Base-by-base conservation (phyloP, 306 rosid genomes). In the Corylus heterophylla region DNA sequence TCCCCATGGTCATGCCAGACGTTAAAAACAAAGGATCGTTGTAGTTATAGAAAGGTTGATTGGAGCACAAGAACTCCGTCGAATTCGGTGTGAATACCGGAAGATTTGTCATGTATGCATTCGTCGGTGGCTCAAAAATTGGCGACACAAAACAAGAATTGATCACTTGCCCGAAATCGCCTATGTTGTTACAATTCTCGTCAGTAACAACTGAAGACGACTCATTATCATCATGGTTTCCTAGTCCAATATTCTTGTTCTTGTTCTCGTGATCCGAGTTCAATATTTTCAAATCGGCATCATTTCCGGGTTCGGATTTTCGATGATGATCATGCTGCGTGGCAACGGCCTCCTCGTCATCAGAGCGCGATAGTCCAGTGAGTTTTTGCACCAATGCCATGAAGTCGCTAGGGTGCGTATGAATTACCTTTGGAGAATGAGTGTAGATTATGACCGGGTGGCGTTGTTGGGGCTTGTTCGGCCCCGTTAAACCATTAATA, bases 391-490 rank as follows among this genome's bases (percentile, higher is more conserved):
- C 97, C 85, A 93, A 73, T 5, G 90, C 82, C 97, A 91, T 93
- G 68, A 93, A 93, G 39, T 87, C 89, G n/a, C 71, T 81, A 4
- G 93, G 97, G 11, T 87, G 84, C 22, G 97, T 93, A 37, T 93
- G 96, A 20, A 93, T 93, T 6, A 91, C 14, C n/a, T 86, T 87
- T 0, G 98, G 98, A 7, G 97, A 89, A 83, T 93, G 98, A 5
- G 98, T 91, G 78, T 93, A 93, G 31, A 93, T 93, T 12, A 93
- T 93, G 3, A 93, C 92, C 1, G 97, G 98, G 0, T 87, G 93
- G 0, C 93, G 92, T 16, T 84, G 89, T 0, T 75, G 85, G 2
- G 88, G 96, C 75, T 83, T 89, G 58, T 37, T 58, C 1, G 80
- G 4, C 9, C 80, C 49, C 1, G 64, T 18, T 12, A 52, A 27